A percentile compares a stretch with the other conserved stretches of the same genome.
phyloP scores from a whole-genome alignment of 1,284 basidiomycete genomes.

The Cerrena zonata region DNA sequence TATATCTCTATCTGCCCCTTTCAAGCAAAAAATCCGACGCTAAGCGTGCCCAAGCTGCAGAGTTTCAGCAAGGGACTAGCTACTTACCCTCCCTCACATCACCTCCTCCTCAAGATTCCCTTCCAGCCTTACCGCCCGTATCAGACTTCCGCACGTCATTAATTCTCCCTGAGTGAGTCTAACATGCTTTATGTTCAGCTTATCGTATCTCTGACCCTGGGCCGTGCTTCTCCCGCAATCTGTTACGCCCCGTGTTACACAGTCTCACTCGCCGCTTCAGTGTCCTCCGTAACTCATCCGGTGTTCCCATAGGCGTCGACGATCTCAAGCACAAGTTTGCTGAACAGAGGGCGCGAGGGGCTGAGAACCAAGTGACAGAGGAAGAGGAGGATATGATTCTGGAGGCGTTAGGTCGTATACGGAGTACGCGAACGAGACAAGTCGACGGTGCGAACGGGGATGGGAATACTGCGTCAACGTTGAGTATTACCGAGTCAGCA shows the following conservation, averaged over 20 bases:
- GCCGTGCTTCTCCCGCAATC: neutral
- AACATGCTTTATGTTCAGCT: neutral
- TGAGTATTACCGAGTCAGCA: slow-evolving; percentile 22
- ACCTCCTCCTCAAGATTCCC: slow-evolving; percentile 28
- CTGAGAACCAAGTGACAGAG: slow-evolving; percentile 62
- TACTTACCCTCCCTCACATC: slow-evolving; percentile 24
- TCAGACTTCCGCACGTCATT: slow-evolving; percentile 77
- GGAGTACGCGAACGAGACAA: slow-evolving; percentile 13
- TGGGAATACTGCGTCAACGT: slow-evolving; percentile 3
- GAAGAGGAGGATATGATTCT: slow-evolving; percentile 79
- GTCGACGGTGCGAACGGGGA: slow-evolving; percentile 10
- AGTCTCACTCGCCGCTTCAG: slow-evolving; percentile 78
- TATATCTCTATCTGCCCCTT: slow-evolving; percentile 26
- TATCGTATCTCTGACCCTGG: slow-evolving; percentile 7
- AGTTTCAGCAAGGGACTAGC: slow-evolving; percentile 12
- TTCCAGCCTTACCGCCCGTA: slow-evolving; percentile 56
- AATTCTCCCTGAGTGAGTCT: slow-evolving; percentile 73
- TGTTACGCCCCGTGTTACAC: slow-evolving; percentile 16
- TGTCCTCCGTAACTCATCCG: slow-evolving; percentile 60
- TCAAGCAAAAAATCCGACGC: slow-evolving; percentile 61
- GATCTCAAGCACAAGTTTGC: slow-evolving; percentile 62
- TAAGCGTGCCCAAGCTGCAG: slow-evolving; percentile 40
- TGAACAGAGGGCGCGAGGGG: slow-evolving; percentile 65
- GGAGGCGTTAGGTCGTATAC: slow-evolving; percentile 57
- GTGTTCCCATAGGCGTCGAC: slow-evolving; percentile 58